These are phyloP conservation scores for Trichopus zeylanicus DNA, from an alignment of 116 monocot species.

Conservation along the genomic window DNA sequence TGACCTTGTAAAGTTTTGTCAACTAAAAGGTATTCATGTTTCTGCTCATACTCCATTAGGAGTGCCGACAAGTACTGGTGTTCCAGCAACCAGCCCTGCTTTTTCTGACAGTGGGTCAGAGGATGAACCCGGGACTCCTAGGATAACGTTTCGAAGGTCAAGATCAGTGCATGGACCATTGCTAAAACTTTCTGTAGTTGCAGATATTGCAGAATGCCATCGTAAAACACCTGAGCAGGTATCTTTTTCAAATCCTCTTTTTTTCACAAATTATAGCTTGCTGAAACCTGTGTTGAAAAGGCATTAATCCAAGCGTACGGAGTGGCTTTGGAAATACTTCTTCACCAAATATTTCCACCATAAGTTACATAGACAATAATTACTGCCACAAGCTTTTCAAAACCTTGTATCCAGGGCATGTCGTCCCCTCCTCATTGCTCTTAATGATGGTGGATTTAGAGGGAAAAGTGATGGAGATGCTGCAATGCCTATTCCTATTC, in stretches of 20 bases:
- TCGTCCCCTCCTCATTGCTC: too few relatives aligned
- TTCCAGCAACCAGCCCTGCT: conserved; percentile 14
- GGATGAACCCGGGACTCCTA: conserved; percentile 85
- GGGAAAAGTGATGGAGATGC: too few relatives aligned
- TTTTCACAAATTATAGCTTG: neutral
- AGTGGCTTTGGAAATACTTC: too few relatives aligned
- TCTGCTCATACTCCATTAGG: conserved; percentile 87
- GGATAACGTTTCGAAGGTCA: conserved; percentile 65
- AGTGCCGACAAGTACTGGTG: conserved; percentile 32
- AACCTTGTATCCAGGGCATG: too few relatives aligned
- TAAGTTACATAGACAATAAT: too few relatives aligned
- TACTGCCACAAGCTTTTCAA: too few relatives aligned
- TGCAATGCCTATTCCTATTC: too few relatives aligned
- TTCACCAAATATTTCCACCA: too few relatives aligned
- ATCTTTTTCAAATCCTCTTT: neutral
- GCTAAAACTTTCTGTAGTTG: conserved; percentile 73
- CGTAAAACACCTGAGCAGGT: conserved; percentile 84
- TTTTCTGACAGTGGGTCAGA: conserved; percentile 80
- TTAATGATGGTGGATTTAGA: too few relatives aligned
- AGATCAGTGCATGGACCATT: conserved; percentile 86
- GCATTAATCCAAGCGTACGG: too few relatives aligned
- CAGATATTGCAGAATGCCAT: conserved; percentile 61
- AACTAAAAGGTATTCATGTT: conserved; percentile 71
- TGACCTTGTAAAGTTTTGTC: conserved; percentile 78
- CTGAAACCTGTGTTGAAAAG: too few relatives aligned